These are phyloP conservation scores for Hypoxylon sp. DNA, from an alignment of 2,329 filamentous ascomycete species.

Conservation along the genomic window DNA sequence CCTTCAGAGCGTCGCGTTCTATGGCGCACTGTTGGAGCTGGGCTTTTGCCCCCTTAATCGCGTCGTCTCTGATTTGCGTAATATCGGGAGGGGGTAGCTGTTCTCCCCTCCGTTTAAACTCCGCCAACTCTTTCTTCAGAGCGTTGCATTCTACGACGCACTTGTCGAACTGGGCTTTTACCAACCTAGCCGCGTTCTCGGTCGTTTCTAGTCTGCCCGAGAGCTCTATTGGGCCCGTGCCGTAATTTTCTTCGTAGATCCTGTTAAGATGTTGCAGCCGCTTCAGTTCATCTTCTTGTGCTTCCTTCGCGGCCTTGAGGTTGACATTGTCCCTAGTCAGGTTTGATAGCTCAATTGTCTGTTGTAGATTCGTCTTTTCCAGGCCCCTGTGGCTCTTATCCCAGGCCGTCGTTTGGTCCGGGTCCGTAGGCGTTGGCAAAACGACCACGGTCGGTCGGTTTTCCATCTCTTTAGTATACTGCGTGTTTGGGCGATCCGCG, in stretches of 20 bases:
- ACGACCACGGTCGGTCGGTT: conserved; percentile 56
- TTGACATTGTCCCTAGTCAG: conserved; percentile 16
- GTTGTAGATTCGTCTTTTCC: conserved; percentile 19
- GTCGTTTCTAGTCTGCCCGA: conserved; percentile 8
- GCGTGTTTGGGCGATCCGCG: conserved; percentile 60
- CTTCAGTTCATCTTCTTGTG: conserved; percentile 37
- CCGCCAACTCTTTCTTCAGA: conserved; percentile 9
- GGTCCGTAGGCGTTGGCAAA: conserved; percentile 45
- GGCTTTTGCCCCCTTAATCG: not conserved
- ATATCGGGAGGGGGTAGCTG: not conserved
- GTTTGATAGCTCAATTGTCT: conserved; percentile 29
- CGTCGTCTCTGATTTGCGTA: not conserved
- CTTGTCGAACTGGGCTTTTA: conserved; percentile 12
- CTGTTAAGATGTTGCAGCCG: conserved; percentile 34
- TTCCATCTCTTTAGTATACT: conserved; percentile 62
- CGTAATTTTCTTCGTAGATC: conserved; percentile 37
- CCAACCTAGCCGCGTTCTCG: conserved; percentile 1
- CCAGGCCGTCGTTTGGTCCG: conserved; percentile 42
- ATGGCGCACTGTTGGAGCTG: conserved; percentile 8
- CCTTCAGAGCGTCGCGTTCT: conserved; percentile 5
- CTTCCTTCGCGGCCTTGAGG: conserved; percentile 28
- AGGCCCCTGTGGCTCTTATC: conserved; percentile 43
- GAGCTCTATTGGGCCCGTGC: not conserved
- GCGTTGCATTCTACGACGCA: not conserved
- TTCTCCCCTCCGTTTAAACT: conserved; percentile 8